A percentile compares a stretch with the other conserved stretches of the same genome.
Evolutionary conservation across 805 yeast genomes (phyloP).

Genomic region (Candida sonorensis): DNA sequence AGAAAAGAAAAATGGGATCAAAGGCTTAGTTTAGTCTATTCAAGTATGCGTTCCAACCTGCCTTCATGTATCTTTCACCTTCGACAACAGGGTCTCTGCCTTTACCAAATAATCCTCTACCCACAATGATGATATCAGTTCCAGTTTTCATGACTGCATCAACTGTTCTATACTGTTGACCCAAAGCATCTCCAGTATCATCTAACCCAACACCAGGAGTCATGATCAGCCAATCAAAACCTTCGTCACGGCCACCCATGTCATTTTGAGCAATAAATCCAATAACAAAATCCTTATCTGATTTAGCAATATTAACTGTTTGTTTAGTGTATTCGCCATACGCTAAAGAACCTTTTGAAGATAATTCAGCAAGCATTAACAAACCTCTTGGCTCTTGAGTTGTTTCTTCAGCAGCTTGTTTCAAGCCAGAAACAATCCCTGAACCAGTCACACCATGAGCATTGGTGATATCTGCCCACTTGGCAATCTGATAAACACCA

Average conservation of each 20-base stretch:
- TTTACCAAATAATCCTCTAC: slow-evolving; percentile 91
- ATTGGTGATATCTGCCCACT: slow-evolving; percentile 96
- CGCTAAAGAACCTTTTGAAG: slow-evolving; percentile 91
- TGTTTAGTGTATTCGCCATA: slow-evolving; percentile 82
- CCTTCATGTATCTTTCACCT: slow-evolving; percentile 81
- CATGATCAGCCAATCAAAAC: slow-evolving; percentile 93
- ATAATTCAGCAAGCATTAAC: slow-evolving; percentile 90
- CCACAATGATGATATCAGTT: slow-evolving; percentile 96
- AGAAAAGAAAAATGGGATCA: too few species aligned
- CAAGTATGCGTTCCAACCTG: slow-evolving; percentile 92
- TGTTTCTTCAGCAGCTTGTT: slow-evolving; percentile 69
- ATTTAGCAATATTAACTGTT: slow-evolving; percentile 81
- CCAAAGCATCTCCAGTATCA: slow-evolving; percentile 91
- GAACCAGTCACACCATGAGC: slow-evolving; percentile 97
- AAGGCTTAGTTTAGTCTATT: too few species aligned
- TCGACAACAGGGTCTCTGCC: slow-evolving; percentile 88
- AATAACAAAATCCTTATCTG: slow-evolving; percentile 83
- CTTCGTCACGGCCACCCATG: slow-evolving; percentile 77
- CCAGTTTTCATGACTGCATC: slow-evolving; percentile 77
- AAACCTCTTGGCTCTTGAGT: slow-evolving; percentile 79
- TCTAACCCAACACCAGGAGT: slow-evolving; percentile 99
- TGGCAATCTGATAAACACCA: slow-evolving; percentile 82
- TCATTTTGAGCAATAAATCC: slow-evolving; percentile 94
- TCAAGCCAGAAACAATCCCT: slow-evolving; percentile 85
- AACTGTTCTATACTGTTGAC: slow-evolving; percentile 95